These are phyloP conservation scores for Aechmea fasciata DNA, from an alignment of 176 grass and related monocot genomes.

Conservation along the genomic window DNA sequence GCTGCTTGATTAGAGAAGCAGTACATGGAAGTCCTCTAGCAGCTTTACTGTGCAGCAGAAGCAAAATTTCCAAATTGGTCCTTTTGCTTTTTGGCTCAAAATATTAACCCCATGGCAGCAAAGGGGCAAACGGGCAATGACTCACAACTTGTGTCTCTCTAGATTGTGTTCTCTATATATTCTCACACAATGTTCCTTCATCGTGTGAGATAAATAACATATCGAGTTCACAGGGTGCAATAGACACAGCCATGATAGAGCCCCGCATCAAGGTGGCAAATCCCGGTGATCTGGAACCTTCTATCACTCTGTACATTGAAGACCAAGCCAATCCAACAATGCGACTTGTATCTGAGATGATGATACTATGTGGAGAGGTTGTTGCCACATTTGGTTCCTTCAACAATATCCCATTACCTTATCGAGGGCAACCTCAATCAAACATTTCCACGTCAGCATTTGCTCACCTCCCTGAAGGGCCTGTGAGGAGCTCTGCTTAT, in stretches of 20 bases:
- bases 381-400: conserved; percentile 65
- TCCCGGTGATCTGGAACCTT: conserved; percentile 64
- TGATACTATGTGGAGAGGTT: conserved; percentile 89
- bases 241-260: conserved; percentile 82
- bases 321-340: conserved; percentile 55
- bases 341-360: conserved; percentile 92
- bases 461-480: conserved; percentile 72
- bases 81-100: too few species aligned
- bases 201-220: not conserved
- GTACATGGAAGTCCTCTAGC: too few species aligned
- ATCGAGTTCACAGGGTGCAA: conserved; percentile 57
- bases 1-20: too few species aligned
- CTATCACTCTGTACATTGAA: conserved; percentile 75
- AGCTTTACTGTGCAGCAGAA: too few species aligned
- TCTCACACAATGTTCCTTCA: not conserved
- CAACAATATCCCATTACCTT: conserved; percentile 77
- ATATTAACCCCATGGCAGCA: too few species aligned
- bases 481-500: conserved; percentile 71
- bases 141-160: not conserved
- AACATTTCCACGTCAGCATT: conserved; percentile 62
- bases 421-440: conserved; percentile 77
- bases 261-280: conserved; percentile 82
- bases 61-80: too few species aligned
- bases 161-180: not conserved
- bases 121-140: too few species aligned